Evolutionary conservation across 225 moss, liverwort and hornwort genomes (phyloP).

Genomic region (Antitrichia curtipendula): DNA sequence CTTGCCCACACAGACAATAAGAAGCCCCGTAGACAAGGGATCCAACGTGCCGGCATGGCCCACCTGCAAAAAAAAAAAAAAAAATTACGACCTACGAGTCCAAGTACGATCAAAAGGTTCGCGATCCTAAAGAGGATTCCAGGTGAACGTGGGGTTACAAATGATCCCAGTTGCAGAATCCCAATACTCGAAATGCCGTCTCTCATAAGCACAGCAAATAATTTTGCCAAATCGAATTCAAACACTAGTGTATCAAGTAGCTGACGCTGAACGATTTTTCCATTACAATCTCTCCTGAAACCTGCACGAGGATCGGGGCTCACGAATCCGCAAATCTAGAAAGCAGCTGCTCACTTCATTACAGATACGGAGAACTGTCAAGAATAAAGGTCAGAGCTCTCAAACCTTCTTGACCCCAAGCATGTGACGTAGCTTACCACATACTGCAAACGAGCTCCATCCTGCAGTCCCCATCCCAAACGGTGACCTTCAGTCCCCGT

Average conservation of each 20-base stretch:
- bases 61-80: conserved; percentile 39
- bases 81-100: neutral
- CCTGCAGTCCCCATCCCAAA: conserved; percentile 43
- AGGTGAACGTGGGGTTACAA: neutral
- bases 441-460: conserved; percentile 96
- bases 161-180: neutral
- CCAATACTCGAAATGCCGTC: neutral
- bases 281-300: neutral
- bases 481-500: conserved; percentile 7
- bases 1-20: conserved; percentile 81
- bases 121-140: neutral
- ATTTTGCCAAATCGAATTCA: neutral
- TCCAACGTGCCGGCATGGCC: conserved; percentile 95
- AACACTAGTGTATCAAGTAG: neutral
- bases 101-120: neutral
- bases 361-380: neutral
- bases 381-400: conserved; percentile 9
- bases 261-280: neutral
- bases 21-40: conserved; percentile 85
- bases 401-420: conserved; percentile 80
- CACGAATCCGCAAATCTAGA: neutral
- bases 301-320: neutral
- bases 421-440: conserved; percentile 60
- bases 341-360: neutral
- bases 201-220: neutral